Evolutionary conservation across 164 flowering plant genomes (phyloP).

Genomic region (Vitis riparia): DNA sequence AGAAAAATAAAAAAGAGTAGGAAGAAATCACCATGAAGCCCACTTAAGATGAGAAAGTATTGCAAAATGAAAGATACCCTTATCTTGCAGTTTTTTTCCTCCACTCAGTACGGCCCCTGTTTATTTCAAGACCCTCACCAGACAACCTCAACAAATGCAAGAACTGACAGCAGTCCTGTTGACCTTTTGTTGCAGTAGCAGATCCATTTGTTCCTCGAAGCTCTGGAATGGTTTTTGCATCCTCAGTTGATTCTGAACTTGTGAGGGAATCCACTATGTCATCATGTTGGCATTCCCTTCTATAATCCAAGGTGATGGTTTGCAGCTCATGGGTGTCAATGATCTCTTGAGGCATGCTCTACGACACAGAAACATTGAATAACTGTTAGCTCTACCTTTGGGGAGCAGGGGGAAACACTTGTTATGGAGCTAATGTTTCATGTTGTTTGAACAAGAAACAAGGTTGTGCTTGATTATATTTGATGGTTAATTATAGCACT

Average conservation of each 20-base stretch:
- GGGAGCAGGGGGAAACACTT: too few relatives aligned
- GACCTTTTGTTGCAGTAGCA: conserved; percentile 21
- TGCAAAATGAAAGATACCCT: conserved; percentile 2
- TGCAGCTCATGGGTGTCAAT: conserved; percentile 79
- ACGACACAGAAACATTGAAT: conserved; percentile 14
- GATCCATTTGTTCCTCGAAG: conserved; percentile 62
- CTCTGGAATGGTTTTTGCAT: conserved; percentile 21
- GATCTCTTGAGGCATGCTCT: conserved; percentile 94
- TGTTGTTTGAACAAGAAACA: too few relatives aligned
- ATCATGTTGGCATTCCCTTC: conserved; percentile 88
- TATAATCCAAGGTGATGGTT: conserved; percentile 81
- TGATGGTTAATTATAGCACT: too few relatives aligned
- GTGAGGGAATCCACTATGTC: conserved; percentile 89
- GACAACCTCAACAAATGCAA: conserved; percentile 78
- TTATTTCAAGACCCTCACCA: conserved; percentile 66
- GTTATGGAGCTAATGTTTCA: too few relatives aligned
- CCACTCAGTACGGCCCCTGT: conserved; percentile 93
- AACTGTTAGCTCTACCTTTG: background rate
- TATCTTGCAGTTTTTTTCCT: conserved; percentile 53
- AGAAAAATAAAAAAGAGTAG: background rate
- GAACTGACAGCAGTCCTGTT: conserved; percentile 45
- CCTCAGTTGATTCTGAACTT: conserved; percentile 44
- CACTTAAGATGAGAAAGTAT: too few relatives aligned
- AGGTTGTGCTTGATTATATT: too few relatives aligned
- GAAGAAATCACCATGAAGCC: background rate